Evolutionary conservation across 2,329 filamentous ascomycete genomes (phyloP).

Genomic region (Calonectria henricotiae): DNA sequence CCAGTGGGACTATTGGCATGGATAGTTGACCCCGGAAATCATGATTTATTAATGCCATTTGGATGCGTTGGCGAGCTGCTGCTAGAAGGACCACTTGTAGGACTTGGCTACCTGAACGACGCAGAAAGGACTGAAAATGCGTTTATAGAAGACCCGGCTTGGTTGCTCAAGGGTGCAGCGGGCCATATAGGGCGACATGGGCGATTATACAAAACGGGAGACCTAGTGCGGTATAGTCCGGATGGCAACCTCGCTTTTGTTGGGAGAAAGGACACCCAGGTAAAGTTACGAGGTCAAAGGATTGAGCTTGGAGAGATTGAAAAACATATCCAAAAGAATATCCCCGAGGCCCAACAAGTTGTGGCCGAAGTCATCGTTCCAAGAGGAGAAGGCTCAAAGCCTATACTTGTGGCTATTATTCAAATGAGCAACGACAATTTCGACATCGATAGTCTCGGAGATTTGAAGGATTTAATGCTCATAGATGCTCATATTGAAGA

Average conservation of each 20-base stretch:
- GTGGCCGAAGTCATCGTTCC: background rate
- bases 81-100: slow-evolving; percentile 17
- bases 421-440: no score
- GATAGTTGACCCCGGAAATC: slow-evolving; percentile 59
- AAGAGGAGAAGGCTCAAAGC: background rate
- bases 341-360: slow-evolving; percentile 52
- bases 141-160: slow-evolving; percentile 63
- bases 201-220: slow-evolving; percentile 65
- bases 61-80: slow-evolving; percentile 1
- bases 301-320: slow-evolving; percentile 68
- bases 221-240: slow-evolving; percentile 62
- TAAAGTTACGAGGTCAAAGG: slow-evolving; percentile 74
- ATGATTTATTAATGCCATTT: slow-evolving; percentile 46
- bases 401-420: background rate
- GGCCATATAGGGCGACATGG: background rate
- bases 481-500: background rate
- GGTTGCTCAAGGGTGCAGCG: slow-evolving; percentile 51
- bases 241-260: slow-evolving; percentile 63
- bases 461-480: background rate
- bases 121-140: slow-evolving; percentile 34
- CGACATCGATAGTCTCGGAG: background rate
- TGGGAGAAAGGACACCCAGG: slow-evolving; percentile 73
- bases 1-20: slow-evolving; percentile 48
- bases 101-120: slow-evolving; percentile 36
- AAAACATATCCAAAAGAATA: slow-evolving; percentile 60